Percentiles rank a stretch among this genome's conserved stretches.
These are phyloP conservation scores for Xylaria nigripes DNA, from an alignment of 495 filamentous ascomycete genomes.

Conservation along the genomic window DNA sequence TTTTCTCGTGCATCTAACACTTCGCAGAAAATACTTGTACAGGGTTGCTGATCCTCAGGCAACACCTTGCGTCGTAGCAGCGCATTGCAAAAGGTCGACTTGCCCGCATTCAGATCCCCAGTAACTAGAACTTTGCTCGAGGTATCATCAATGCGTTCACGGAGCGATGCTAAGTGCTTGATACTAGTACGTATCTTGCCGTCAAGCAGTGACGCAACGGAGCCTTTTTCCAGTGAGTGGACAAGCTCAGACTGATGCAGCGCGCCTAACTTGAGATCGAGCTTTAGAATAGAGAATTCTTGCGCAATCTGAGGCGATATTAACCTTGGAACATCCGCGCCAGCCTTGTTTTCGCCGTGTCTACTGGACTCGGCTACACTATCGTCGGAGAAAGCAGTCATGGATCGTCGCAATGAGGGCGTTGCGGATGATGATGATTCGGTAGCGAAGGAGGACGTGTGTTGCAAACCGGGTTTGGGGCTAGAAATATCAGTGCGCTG, in stretches of 20 bases:
- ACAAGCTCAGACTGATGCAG: constrained; percentile 84
- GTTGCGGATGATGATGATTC: constrained; percentile 25
- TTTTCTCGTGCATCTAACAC: constrained; percentile 91
- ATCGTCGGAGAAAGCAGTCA: constrained; percentile 58
- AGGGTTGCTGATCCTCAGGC: constrained; percentile 97
- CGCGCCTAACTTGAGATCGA: constrained; percentile 84
- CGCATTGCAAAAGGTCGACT: constrained; percentile 98
- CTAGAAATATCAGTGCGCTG: constrained; percentile 47
- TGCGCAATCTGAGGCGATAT: constrained; percentile 90
- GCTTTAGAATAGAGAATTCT: constrained; percentile 89
- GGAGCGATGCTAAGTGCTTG: constrained; percentile 75
- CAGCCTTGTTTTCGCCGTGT: constrained; percentile 47
- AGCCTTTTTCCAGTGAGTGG: constrained; percentile 89
- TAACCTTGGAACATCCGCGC: constrained; percentile 61
- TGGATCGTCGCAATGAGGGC: constrained; percentile 59
- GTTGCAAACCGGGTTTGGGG: constrained; percentile 42
- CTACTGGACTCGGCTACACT: constrained; percentile 64
- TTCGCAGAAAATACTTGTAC: constrained; percentile 97
- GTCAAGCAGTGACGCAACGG: constrained; percentile 82
- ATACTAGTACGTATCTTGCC: constrained; percentile 90
- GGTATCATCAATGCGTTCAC: constrained; percentile 93
- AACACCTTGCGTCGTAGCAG: constrained; percentile 84
- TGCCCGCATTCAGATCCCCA: constrained; percentile 93
- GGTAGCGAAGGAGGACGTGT: constrained; percentile 41
- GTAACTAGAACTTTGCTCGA: constrained; percentile 97